phyloP scores from a whole-genome alignment of 176 grass and related monocot genomes.

The Oryza australiensis region DNA sequence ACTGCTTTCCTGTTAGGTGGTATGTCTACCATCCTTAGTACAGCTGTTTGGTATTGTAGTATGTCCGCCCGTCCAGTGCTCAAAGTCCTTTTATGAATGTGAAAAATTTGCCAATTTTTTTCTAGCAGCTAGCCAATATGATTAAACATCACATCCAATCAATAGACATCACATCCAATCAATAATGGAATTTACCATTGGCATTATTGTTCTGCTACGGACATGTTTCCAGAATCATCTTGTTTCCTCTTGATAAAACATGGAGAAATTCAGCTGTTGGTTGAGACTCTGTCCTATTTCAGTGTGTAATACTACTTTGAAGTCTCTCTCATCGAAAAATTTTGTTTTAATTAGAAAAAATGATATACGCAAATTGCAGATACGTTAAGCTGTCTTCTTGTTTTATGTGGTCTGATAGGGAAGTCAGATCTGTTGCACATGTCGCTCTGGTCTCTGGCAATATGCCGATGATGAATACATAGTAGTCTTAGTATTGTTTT shows the following conservation, averaged over 20 bases:
- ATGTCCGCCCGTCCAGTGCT: background rate
- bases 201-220: background rate
- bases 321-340: background rate
- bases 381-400: background rate
- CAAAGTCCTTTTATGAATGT: background rate
- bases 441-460: background rate
- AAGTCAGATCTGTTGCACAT: background rate
- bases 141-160: slow-evolving; percentile 7
- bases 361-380: background rate
- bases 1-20: background rate
- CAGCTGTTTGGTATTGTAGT: background rate
- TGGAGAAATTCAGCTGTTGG: slow-evolving; percentile 4
- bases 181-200: slow-evolving; percentile 1
- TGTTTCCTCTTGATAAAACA: background rate
- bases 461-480: background rate
- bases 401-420: background rate
- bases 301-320: background rate
- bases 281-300: background rate
- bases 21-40: background rate
- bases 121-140: background rate
- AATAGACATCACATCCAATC: slow-evolving; percentile 1
- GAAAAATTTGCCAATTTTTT: background rate
- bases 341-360: slow-evolving; percentile 19
- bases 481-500: background rate
- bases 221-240: background rate